Percentiles rank a stretch among this genome's conserved stretches.
Conservation (phyloP, 495 filamentous ascomycete species). For the Penicillium egyptiacum region DNA sequence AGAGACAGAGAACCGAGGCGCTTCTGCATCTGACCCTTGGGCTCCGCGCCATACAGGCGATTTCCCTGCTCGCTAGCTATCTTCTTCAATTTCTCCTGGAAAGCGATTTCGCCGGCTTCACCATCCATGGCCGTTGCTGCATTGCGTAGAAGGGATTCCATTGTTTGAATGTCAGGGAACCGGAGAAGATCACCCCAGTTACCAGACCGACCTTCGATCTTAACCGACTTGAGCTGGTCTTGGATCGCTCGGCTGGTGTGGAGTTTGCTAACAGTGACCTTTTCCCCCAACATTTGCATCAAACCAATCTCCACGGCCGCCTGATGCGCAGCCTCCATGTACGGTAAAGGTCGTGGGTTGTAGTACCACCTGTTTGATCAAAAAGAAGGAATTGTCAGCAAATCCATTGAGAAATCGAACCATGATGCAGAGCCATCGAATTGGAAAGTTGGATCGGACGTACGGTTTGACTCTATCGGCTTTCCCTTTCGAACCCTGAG, state of each 20-base stretch:
- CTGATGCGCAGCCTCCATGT: constrained; percentile 37
- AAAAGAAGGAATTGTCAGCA: constrained; percentile 13
- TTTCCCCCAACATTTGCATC: constrained; percentile 34
- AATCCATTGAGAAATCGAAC: neutral
- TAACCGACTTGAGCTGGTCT: constrained; percentile 17
- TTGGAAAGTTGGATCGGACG: constrained; percentile 8
- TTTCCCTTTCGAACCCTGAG: constrained; percentile 4
- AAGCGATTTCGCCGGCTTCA: neutral
- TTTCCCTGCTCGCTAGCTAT: neutral
- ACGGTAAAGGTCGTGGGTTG: constrained; percentile 7
- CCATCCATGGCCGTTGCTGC: neutral
- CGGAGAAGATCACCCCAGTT: constrained; percentile 33
- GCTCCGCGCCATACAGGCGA: constrained; percentile 9
- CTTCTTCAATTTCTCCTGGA: neutral
- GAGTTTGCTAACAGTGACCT: constrained; percentile 18
- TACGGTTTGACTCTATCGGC: constrained; percentile 25
- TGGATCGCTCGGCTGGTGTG: constrained; percentile 30
- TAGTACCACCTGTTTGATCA: constrained; percentile 20
- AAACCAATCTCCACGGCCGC: constrained; percentile 50
- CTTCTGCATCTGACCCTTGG: constrained; percentile 19
- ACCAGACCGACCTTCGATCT: constrained; percentile 17
- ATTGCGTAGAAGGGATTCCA: constrained; percentile 26
- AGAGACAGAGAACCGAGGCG: constrained; percentile 47
- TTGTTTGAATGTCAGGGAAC: constrained; percentile 31
- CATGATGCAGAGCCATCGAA: neutral